Evolutionary conservation across 2,329 filamentous ascomycete genomes (phyloP), one percentile per base, ranked within the genome.

Genomic region (Grosmannia clavigera): DNA sequence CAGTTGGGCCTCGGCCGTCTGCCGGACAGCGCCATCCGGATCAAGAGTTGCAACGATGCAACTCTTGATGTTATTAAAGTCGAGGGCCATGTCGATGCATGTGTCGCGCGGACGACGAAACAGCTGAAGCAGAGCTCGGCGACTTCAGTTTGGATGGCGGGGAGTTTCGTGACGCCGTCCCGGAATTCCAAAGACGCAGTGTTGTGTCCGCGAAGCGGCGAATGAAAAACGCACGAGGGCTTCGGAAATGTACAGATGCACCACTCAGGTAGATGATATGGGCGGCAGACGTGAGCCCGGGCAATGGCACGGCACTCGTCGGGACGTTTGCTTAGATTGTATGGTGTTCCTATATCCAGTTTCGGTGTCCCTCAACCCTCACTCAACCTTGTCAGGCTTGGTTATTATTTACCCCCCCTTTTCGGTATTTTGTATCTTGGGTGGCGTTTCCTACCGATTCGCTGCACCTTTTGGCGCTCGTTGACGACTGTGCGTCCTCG

Each of bases 1-100:
- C 68, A 94, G 80, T 74, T 92, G 86, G 67, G 87, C 76, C 78
- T 94, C 89, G 71, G 88, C 87, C 73, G 85, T 81, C 71, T 86
- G 83, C 74, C 89, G 82, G 72, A 82, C 82, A 22, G 40, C 52
- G 43, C 55, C 63, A 60, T 63, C 63, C 16, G 63, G 40, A 50
- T 64, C 63, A 57, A 64, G 64, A 9, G 63, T 65, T 48, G 60
- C 64, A n/a, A 62, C 59, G 51, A 65, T 63, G 61, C 63, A 65
- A 52, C 59, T 56, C 61, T 64, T 65, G 61, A 64, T 59, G 43
- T 46, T 61, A 46, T 63, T 61, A 56, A 62, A 61, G 58, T 63
- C 61, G 51, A 64, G 38, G 54, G 64, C 58, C 64, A 80, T 73
- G 69, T 83, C 81, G 68, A 74, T 69, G 62, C 74, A 67, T 79